phyloP scores from a whole-genome alignment of 2,329 filamentous ascomycete genomes.

The Pseudogymnoascus pannorum region DNA sequence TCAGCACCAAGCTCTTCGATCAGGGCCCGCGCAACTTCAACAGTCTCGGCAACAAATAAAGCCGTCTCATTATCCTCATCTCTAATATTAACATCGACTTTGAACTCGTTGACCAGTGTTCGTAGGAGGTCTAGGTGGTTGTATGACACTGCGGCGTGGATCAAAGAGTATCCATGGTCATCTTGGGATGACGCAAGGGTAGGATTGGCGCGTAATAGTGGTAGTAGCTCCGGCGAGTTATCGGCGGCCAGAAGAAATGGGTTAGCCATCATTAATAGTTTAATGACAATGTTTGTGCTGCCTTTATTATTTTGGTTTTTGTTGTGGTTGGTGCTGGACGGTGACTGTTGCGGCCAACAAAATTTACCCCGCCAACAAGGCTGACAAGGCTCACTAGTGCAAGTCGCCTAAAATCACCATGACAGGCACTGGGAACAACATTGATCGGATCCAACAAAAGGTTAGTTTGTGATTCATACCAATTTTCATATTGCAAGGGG shows the following conservation, averaged over 20 bases:
- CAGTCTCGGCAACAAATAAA: slow-evolving; percentile 83
- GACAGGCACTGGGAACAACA: slow-evolving; percentile 5
- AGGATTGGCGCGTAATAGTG: slow-evolving; percentile 66
- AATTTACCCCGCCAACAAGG: slow-evolving; percentile 10
- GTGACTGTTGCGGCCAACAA: background rate
- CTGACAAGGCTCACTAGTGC: slow-evolving; percentile 23
- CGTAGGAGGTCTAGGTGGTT: slow-evolving; percentile 76
- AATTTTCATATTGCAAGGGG: background rate
- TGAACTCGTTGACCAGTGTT: slow-evolving; percentile 65
- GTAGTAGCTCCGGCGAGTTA: slow-evolving; percentile 64
- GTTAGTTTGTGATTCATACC: slow-evolving; percentile 1
- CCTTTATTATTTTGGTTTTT: background rate
- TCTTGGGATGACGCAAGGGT: slow-evolving; percentile 75
- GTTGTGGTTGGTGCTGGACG: background rate
- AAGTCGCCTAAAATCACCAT: slow-evolving; percentile 8
- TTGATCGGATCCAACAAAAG: background rate
- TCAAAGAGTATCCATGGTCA: slow-evolving; percentile 84
- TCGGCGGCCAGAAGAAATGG: slow-evolving; percentile 75
- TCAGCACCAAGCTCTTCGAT: slow-evolving; percentile 78
- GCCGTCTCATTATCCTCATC: slow-evolving; percentile 93
- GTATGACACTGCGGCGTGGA: slow-evolving; percentile 92
- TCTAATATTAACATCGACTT: slow-evolving; percentile 69
- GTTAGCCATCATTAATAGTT: slow-evolving; percentile 39
- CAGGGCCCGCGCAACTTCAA: slow-evolving; percentile 68
- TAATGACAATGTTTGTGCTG: slow-evolving; percentile 2